Evolutionary conservation across 176 grass and related monocot genomes (phyloP).

Genomic region (Themeda triandra): DNA sequence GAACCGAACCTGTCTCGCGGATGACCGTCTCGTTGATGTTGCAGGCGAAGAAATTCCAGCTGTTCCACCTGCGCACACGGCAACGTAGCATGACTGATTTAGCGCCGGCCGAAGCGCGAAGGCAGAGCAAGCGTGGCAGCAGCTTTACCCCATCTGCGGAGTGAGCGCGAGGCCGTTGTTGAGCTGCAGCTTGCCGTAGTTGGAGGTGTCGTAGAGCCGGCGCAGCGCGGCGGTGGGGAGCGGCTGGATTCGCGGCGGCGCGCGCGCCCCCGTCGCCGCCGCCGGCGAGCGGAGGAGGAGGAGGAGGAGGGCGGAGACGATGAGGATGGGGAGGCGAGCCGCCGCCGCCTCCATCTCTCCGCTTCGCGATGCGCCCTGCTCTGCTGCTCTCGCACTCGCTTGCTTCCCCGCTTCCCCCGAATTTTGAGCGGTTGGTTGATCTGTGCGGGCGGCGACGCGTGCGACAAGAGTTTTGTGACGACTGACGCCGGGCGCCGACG

Average conservation of each 20-base stretch:
- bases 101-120: not conserved
- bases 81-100: not conserved
- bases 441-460: not conserved
- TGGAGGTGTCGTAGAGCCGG: slow-evolving; percentile 78
- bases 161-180: slow-evolving; percentile 85
- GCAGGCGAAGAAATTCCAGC: slow-evolving; percentile 99
- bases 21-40: slow-evolving; percentile 90
- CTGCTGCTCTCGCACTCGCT: not conserved
- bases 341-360: not conserved
- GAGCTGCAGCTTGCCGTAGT: slow-evolving; percentile 93
- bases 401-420: too few relatives aligned
- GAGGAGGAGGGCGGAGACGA: not conserved
- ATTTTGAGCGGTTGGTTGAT: not conserved
- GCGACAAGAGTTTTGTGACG: not conserved
- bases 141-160: slow-evolving; percentile 85
- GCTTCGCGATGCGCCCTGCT: slow-evolving; percentile 1
- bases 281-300: not conserved
- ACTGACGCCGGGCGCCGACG: not conserved
- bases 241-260: slow-evolving; percentile 15
- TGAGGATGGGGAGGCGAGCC: not conserved
- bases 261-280: not conserved
- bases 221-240: slow-evolving; percentile 36
- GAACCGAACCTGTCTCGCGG: slow-evolving; percentile 67
- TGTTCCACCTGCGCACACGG: slow-evolving; percentile 77
- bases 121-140: not conserved